phyloP scores from a whole-genome alignment of 306 rosid species.

The Vigna reflexopilosa region DNA sequence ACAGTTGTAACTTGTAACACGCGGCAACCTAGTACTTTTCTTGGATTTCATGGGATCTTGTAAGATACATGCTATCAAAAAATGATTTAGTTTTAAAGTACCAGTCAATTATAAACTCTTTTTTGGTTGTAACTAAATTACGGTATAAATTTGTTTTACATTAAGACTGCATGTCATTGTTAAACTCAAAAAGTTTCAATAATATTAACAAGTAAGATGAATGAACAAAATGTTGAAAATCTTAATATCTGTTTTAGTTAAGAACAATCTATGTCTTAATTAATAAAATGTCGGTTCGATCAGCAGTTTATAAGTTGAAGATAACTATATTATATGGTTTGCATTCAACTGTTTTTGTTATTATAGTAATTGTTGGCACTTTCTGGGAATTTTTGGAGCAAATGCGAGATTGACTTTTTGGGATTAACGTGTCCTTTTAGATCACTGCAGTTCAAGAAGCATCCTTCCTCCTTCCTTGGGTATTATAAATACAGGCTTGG shows the following conservation, averaged over 20 bases:
- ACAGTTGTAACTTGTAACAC: conserved; percentile 30
- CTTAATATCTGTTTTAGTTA: background rate
- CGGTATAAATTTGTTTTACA: no score
- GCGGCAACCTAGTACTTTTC: conserved; percentile 32
- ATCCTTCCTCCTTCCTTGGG: conserved; percentile 52
- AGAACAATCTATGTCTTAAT: no score
- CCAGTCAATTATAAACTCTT: no score
- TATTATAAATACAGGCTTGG: background rate
- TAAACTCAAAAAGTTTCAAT: no score
- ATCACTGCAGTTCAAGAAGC: conserved; percentile 17
- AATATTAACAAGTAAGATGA: background rate
- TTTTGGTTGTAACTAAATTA: no score
- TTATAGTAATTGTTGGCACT: background rate
- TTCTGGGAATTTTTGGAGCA: background rate
- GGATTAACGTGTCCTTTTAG: conserved; percentile 34
- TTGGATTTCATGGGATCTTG: background rate
- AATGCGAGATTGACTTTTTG: conserved; percentile 49
- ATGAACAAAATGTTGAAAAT: background rate
- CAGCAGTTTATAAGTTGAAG: background rate
- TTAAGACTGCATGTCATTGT: no score
- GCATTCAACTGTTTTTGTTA: background rate
- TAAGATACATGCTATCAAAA: background rate
- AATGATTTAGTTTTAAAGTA: background rate
- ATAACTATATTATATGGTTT: background rate
- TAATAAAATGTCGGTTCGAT: background rate